These are phyloP conservation scores for Salix dunnii DNA, from an alignment of 345 rosid genomes.

Conservation along the genomic window DNA sequence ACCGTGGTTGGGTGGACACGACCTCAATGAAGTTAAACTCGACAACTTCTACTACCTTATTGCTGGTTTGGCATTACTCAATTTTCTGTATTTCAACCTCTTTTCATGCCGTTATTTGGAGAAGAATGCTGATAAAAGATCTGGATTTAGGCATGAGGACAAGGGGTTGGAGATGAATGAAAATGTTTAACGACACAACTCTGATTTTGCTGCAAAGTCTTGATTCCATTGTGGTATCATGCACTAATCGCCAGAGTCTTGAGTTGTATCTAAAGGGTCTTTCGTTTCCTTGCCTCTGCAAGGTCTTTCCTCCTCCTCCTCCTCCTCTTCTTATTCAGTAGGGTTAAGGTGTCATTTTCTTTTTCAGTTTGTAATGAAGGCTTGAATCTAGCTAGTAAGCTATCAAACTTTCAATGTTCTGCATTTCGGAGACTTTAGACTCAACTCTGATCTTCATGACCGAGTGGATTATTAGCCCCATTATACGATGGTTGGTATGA, in stretches of 20 bases:
- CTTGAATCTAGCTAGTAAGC: neutral
- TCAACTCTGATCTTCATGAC: neutral
- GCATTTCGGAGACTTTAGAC: neutral
- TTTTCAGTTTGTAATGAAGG: neutral
- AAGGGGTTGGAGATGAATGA: neutral
- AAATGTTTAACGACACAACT: neutral
- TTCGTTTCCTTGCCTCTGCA: neutral
- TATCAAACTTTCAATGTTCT: neutral
- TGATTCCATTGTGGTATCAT: neutral
- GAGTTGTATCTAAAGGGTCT: neutral
- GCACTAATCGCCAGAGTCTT: neutral
- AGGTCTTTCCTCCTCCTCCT: neutral
- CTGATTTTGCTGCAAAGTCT: neutral
- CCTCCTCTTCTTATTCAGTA: neutral
- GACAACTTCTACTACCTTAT: conserved; percentile 50
- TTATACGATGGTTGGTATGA: no score
- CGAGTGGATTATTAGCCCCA: no score
- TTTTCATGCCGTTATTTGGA: conserved; percentile 36
- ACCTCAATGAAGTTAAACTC: conserved; percentile 49
- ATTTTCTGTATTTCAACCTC: conserved; percentile 52
- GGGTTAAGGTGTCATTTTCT: no score
- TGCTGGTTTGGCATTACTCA: conserved; percentile 37
- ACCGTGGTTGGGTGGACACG: conserved; percentile 63
- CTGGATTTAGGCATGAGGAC: neutral
- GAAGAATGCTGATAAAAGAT: neutral